Evolutionary conservation across 768 basidiomycete genomes (phyloP), one percentile per base, ranked within the genome.

Genomic region (Trametes meyenii): DNA sequence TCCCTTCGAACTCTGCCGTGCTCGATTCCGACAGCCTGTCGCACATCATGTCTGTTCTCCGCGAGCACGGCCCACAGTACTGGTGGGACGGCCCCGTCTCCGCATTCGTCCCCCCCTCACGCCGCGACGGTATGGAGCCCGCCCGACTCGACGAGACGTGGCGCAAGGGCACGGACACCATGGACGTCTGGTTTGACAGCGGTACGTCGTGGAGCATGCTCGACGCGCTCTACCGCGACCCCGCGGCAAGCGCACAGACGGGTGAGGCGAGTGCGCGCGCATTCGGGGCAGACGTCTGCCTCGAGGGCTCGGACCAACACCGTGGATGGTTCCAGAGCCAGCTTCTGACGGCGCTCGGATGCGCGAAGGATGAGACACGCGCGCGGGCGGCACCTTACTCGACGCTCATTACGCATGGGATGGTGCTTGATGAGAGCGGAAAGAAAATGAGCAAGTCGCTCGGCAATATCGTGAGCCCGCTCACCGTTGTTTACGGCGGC

Each of bases 151-250:
- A 77, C 0, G 75, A 79, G 55, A 74, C 73, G 1, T 95, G 89
- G 85, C 74, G 77, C 49, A 95, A 94, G 72, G 90, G 95, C 10
- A 87, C 84, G 2, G 96, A 99, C 71, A 99, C 96, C 2, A 94
- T 98, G 88, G 96, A 99, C 72, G 96, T 99, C 16, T 99, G 96
- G 96, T 98, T 98, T 67, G 96, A 99, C 75, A 96, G 93, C 67
- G 96, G 96, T 4, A 87, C 91, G 2, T 92, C 95, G 3, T 99
- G 96, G 96, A 87, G 92, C 1, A 82, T 92, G 79, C 76, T 96
- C 17, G 65, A 68, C 6, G 76, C 76, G 39, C 76, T 78, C 51
- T 78, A 73, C 19, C 74, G 76, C 17, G 76, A 70, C 23, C 53
- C 36, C 0, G 61, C 51, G 2, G 23, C 13, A 0, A 67, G 66